These are phyloP conservation scores for Lipomyces anomalus DNA, from an alignment of 805 yeast species.

Conservation along the genomic window DNA sequence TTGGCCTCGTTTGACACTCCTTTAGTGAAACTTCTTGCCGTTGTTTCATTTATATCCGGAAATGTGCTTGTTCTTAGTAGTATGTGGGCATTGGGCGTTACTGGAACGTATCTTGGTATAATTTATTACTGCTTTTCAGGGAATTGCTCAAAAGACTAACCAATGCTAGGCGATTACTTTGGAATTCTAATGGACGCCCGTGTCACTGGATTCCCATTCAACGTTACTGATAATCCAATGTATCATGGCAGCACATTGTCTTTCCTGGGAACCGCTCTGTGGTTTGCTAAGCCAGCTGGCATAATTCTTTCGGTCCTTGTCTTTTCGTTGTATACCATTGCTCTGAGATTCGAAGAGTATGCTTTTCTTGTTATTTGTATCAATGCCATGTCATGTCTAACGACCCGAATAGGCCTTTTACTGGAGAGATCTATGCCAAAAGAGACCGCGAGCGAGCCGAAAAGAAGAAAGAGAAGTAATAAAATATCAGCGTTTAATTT, in stretches of 20 bases:
- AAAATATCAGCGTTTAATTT: too few species aligned
- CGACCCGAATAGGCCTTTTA: slow-evolving; percentile 79
- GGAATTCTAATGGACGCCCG: slow-evolving; percentile 89
- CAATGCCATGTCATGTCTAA: slow-evolving; percentile 2
- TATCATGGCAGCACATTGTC: slow-evolving; percentile 87
- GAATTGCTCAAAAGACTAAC: neutral
- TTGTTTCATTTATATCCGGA: slow-evolving; percentile 55
- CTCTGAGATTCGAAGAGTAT: slow-evolving; percentile 76
- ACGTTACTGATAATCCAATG: slow-evolving; percentile 89
- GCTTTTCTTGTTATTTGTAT: slow-evolving; percentile 13
- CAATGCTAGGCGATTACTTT: slow-evolving; percentile 89
- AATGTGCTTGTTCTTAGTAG: slow-evolving; percentile 75
- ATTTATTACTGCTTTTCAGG: neutral
- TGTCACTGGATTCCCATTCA: slow-evolving; percentile 91
- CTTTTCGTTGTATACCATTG: slow-evolving; percentile 73
- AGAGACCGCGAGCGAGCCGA: slow-evolving; percentile 43
- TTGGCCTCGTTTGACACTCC: slow-evolving; percentile 45
- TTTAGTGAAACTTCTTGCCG: slow-evolving; percentile 47
- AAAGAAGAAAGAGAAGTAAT: slow-evolving; percentile 26
- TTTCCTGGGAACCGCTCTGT: slow-evolving; percentile 84
- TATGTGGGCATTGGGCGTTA: slow-evolving; percentile 89
- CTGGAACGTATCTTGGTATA: slow-evolving; percentile 89
- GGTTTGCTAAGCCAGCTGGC: slow-evolving; percentile 84
- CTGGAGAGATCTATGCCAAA: slow-evolving; percentile 81
- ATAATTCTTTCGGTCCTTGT: slow-evolving; percentile 66